These are phyloP conservation scores for Scytalidium sp. DNA, from an alignment of 2,329 filamentous ascomycete species.

Conservation along the genomic window DNA sequence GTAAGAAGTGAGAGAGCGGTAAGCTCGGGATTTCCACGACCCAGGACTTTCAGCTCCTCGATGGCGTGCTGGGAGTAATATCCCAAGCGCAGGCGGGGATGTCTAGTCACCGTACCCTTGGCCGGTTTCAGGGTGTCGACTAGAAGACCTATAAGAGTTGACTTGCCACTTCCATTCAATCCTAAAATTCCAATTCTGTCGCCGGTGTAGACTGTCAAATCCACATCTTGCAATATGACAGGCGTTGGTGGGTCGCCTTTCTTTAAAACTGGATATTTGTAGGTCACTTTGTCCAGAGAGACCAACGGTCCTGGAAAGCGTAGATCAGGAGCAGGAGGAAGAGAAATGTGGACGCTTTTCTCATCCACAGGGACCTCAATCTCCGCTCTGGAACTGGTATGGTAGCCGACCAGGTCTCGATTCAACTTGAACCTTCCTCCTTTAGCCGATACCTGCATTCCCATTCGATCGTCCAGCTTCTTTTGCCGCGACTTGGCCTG, in stretches of 20 bases:
- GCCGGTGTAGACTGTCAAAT: constrained; percentile 67
- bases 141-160: constrained; percentile 70
- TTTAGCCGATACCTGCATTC: constrained; percentile 67
- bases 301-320: constrained; percentile 73
- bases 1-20: constrained; percentile 66
- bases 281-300: constrained; percentile 66
- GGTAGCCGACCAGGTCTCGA: constrained; percentile 64
- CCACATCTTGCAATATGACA: constrained; percentile 58
- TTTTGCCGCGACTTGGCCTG: constrained; percentile 82
- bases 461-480: constrained; percentile 79
- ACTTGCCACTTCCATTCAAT: constrained; percentile 80
- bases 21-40: constrained; percentile 42
- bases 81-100: constrained; percentile 67
- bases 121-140: constrained; percentile 58
- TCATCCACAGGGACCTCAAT: constrained; percentile 69
- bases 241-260: constrained; percentile 22
- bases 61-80: constrained; percentile 82
- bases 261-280: constrained; percentile 52
- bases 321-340: constrained; percentile 66
- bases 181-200: constrained; percentile 75
- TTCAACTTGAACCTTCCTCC: constrained; percentile 81
- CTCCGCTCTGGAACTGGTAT: constrained; percentile 56
- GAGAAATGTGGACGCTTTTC: constrained; percentile 50
- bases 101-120: constrained; percentile 58
- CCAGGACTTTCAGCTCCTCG: constrained; percentile 60